These are phyloP conservation scores for Fusarium paranaense DNA, from an alignment of 2,329 filamentous ascomycete genomes.

Conservation along the genomic window DNA sequence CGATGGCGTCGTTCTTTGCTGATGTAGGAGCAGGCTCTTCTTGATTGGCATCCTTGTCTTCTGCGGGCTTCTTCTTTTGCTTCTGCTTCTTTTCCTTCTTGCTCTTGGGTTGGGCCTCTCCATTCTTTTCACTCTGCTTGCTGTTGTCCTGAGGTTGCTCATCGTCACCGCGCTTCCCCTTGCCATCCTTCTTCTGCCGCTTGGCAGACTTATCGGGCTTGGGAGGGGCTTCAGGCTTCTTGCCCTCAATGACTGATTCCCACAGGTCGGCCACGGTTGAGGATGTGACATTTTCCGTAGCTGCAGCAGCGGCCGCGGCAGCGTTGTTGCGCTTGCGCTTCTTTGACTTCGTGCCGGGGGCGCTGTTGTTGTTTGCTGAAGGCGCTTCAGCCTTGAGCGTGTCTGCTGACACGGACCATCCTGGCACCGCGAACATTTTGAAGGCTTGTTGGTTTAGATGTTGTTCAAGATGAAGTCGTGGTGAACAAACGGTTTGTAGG, in stretches of 20 bases:
- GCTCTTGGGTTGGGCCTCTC: conserved; percentile 43
- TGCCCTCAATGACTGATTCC: conserved; percentile 82
- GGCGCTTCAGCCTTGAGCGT: conserved; percentile 76
- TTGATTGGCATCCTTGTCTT: conserved; percentile 28
- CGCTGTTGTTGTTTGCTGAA: conserved; percentile 46
- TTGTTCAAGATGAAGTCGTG: conserved; percentile 24
- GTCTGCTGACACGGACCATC: conserved; percentile 85
- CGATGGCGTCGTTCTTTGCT: conserved; percentile 36
- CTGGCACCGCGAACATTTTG: conserved; percentile 90
- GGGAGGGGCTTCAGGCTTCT: conserved; percentile 49
- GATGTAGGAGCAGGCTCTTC: conserved; percentile 22
- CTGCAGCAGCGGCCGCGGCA: conserved; percentile 22
- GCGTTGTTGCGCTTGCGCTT: conserved; percentile 65
- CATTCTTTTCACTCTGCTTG: conserved; percentile 18
- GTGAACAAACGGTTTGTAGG: not conserved
- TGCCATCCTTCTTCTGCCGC: conserved; percentile 48
- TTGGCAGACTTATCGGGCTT: conserved; percentile 48
- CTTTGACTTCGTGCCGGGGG: conserved; percentile 61
- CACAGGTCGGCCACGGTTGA: conserved; percentile 83
- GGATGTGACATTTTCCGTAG: conserved; percentile 65
- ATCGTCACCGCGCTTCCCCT: conserved; percentile 43
- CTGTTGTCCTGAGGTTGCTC: conserved; percentile 32
- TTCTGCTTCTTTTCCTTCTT: conserved; percentile 52
- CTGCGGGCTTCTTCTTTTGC: conserved; percentile 31
- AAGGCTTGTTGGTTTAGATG: conserved; percentile 5